Percentiles rank a stretch among this genome's conserved stretches.
These are phyloP conservation scores for Cryoendolithus antarcticus DNA, from an alignment of 2,329 filamentous ascomycete species.

Conservation along the genomic window DNA sequence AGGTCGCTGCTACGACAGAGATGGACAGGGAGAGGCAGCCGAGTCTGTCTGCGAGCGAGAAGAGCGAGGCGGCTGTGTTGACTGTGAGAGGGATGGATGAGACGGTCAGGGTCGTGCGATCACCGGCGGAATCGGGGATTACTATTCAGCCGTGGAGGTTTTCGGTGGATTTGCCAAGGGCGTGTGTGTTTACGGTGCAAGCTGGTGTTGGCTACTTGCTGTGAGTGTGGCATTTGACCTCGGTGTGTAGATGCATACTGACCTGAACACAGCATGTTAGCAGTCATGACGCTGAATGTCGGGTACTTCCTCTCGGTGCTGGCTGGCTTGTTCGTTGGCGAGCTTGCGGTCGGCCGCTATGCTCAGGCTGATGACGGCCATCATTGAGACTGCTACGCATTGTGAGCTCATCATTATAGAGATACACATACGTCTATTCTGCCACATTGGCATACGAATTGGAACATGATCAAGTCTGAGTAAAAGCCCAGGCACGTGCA, in stretches of 20 bases:
- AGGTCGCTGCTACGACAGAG: constrained; percentile 48
- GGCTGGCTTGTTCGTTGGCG: constrained; percentile 71
- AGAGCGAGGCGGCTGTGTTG: constrained; percentile 52
- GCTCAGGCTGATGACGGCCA: constrained; percentile 33
- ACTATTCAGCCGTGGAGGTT: constrained; percentile 63
- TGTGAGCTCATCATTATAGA: too few species aligned
- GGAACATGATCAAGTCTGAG: too few species aligned
- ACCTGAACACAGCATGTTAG: constrained; percentile 59
- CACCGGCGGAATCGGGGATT: constrained; percentile 34
- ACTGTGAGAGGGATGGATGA: constrained; percentile 72
- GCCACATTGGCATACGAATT: too few species aligned
- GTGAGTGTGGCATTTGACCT: constrained; percentile 31
- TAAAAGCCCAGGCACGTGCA: too few species aligned
- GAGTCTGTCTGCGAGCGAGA: constrained; percentile 19
- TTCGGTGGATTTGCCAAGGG: constrained; percentile 64
- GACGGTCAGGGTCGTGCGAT: constrained; percentile 59
- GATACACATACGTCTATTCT: too few species aligned
- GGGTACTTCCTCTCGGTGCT: constrained; percentile 77
- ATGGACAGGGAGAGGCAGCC: constrained; percentile 33
- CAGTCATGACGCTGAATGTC: constrained; percentile 80
- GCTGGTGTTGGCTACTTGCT: constrained; percentile 73
- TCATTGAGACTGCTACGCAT: constrained; percentile 6
- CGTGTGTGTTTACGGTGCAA: constrained; percentile 56
- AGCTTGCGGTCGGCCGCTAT: constrained; percentile 66
- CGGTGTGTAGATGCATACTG: constrained; percentile 4